phyloP scores from a whole-genome alignment of 768 basidiomycete genomes.

The Serpula lacrymans region DNA sequence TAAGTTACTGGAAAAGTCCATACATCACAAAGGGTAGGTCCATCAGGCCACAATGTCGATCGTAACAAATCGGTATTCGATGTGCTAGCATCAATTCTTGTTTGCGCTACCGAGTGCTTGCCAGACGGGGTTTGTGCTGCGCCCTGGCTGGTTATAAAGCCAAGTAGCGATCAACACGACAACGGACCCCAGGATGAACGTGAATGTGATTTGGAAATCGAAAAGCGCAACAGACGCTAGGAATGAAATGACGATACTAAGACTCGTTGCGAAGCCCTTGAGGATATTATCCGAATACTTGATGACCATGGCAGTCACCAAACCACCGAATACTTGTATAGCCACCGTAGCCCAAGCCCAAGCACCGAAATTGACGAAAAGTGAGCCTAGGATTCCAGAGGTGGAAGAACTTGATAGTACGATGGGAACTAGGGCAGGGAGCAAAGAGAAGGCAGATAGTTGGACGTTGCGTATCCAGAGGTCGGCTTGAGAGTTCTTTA shows the following conservation, averaged over 20 bases:
- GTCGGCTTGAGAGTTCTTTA: constrained; percentile 86
- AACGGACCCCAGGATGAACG: constrained; percentile 80
- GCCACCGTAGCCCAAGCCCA: constrained; percentile 92
- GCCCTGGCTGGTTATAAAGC: constrained; percentile 76
- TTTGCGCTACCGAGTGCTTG: constrained; percentile 24
- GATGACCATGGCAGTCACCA: constrained; percentile 92
- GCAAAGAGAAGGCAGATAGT: constrained; percentile 88
- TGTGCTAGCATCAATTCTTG: constrained; percentile 15
- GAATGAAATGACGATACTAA: constrained; percentile 95
- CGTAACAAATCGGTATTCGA: constrained; percentile 7
- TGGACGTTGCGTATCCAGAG: constrained; percentile 98
- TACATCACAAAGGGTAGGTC: too few relatives aligned
- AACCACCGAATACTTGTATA: constrained; percentile 87
- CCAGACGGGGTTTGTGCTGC: constrained; percentile 30
- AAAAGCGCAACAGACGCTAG: constrained; percentile 88
- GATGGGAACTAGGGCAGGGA: constrained; percentile 83
- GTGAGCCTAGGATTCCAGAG: constrained; percentile 40
- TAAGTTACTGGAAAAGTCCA: too few relatives aligned
- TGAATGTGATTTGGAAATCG: constrained; percentile 80
- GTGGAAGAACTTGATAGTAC: constrained; percentile 47
- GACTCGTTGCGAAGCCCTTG: constrained; percentile 93
- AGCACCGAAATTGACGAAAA: constrained; percentile 82
- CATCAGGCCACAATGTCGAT: too few relatives aligned
- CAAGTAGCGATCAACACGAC: constrained; percentile 88
- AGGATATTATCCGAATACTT: constrained; percentile 90